Base-by-base conservation (phyloP, 352 stramenopile genomes). In the Phytopythium oedochilum region DNA sequence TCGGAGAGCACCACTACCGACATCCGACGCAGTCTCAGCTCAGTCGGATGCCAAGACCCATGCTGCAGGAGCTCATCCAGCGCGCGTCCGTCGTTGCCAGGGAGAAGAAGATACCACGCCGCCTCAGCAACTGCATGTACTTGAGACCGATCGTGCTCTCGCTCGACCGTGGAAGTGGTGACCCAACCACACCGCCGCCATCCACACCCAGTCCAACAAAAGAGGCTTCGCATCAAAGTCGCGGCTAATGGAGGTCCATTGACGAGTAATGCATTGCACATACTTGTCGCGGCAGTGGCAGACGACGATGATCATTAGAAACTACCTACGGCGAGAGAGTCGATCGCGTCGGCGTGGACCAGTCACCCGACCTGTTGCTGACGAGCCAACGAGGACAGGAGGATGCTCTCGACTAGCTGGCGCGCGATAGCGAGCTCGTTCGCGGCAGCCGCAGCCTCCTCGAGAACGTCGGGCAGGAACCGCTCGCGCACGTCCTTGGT, bases 401-500 rank as follows among this genome's bases (percentile, higher is more conserved):
- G 42, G 40, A 73, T 64, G 31, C 43, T 68, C 36, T 71, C 62
- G 39, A 67, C 56, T 36, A 73, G 55, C 58, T 63, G 74, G 48
- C 56, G 71, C 47, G 57, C 70, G 32, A 71, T 60, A 12, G 75
- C 67, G 14, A 71, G 66, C 32, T 81, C 63, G 20, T 81, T 66
- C 0, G 71, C 86, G 17, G 68, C 55, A 20, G 62, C 58, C 29
- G 75, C 73, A 5, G 65, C 77, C 23, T 66, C 69, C 43, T 83
- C 66, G 29, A 88, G 63, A 22, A 88, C 50, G 32, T 67, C 66
- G 0, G 89, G 88, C 39, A 98, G 28, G 50, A 98, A 96, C 22
- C 67, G 58, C 14, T 91, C 66, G 28, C 83, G 68, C 9, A 98
- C 66, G 50, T 97, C 89, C 57, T 82, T 73, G 53, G 79, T 55